phyloP scores from a whole-genome alignment of 2,329 filamentous ascomycete genomes.

The Talaromyces albobiverticillius region DNA sequence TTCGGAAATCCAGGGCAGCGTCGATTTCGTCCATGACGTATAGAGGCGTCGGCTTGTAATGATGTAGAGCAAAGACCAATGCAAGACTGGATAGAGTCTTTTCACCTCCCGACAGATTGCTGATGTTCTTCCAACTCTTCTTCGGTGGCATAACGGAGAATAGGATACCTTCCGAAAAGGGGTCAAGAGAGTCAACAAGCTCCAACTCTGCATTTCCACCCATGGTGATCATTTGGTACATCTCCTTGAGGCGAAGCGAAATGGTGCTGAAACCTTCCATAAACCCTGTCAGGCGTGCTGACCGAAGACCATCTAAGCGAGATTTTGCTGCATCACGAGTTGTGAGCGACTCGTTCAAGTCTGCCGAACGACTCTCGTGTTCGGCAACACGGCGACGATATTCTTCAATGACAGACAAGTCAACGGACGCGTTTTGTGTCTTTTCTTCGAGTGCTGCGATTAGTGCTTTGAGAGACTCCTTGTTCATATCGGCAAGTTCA shows the following conservation, averaged over 20 bases:
- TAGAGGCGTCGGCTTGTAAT: constrained; percentile 94
- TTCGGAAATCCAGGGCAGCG: constrained; percentile 94
- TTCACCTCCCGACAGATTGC: constrained; percentile 91
- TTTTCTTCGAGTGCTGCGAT: constrained; percentile 68
- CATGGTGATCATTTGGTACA: constrained; percentile 99
- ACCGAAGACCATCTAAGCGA: constrained; percentile 86
- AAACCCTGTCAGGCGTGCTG: constrained; percentile 88
- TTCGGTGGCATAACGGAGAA: constrained; percentile 99
- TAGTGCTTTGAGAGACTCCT: constrained; percentile 59
- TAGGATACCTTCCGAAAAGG: constrained; percentile 93
- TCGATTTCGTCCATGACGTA: constrained; percentile 99
- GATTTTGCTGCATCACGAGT: constrained; percentile 86
- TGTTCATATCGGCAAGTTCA: constrained; percentile 62
- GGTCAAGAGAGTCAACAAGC: constrained; percentile 91
- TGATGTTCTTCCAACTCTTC: constrained; percentile 99
- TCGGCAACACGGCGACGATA: constrained; percentile 85
- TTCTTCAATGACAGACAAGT: constrained; percentile 82
- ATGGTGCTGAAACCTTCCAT: constrained; percentile 97
- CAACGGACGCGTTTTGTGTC: constrained; percentile 81
- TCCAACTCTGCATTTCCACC: constrained; percentile 97
- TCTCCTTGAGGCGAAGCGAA: constrained; percentile 92
- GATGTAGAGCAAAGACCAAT: constrained; percentile 94
- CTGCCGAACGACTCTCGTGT: constrained; percentile 74
- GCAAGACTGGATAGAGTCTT: constrained; percentile 94
- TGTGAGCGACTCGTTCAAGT: constrained; percentile 73